Evolutionary conservation across 176 grass and related monocot species (phyloP).

Genomic region (Paspalum vaginatum): DNA sequence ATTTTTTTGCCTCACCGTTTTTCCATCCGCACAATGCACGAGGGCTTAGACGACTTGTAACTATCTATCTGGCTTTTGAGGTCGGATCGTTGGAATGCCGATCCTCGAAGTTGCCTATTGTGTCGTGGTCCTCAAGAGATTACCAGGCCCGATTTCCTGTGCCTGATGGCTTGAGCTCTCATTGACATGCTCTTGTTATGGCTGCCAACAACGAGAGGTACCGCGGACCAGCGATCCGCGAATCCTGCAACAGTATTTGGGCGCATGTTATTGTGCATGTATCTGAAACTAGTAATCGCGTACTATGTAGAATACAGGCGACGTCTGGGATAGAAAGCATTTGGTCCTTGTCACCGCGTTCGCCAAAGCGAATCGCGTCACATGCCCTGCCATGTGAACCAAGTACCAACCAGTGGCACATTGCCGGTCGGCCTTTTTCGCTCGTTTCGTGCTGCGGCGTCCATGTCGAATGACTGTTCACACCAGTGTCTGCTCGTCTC

Average conservation of each 20-base stretch:
- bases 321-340: not conserved
- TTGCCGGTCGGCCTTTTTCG: not conserved
- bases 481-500: conserved; percentile 6
- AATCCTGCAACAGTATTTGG: not conserved
- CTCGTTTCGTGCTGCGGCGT: not conserved
- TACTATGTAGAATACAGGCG: not conserved
- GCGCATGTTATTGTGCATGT: not conserved
- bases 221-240: not conserved
- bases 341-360: not conserved
- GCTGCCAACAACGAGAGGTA: not conserved
- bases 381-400: conserved; percentile 41
- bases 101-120: no score
- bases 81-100: not conserved
- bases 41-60: not conserved
- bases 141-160: not conserved
- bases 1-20: not conserved
- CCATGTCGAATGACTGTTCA: conserved; percentile 24
- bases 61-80: not conserved
- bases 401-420: no score
- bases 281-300: not conserved
- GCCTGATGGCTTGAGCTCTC: not conserved
- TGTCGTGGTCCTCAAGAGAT: not conserved
- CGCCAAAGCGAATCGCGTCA: conserved; percentile 28
- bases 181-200: not conserved
- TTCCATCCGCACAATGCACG: not conserved